These are phyloP conservation scores for Candida morakotiae DNA, from an alignment of 805 yeast genomes.

Conservation along the genomic window DNA sequence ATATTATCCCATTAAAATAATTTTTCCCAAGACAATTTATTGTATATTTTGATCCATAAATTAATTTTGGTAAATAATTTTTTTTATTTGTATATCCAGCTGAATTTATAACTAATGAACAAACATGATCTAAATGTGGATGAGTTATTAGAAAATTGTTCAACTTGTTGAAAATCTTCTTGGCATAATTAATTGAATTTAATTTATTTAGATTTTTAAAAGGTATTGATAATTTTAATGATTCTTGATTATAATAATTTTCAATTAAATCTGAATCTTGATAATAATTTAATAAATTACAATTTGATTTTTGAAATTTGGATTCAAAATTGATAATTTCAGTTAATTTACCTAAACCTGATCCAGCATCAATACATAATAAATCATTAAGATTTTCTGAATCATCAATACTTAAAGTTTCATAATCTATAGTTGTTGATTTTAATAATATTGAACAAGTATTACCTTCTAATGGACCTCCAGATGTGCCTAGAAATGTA, in stretches of 20 bases:
- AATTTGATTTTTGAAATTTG: constrained; percentile 4
- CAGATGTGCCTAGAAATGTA: constrained; percentile 72
- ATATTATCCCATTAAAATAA: constrained; percentile 68
- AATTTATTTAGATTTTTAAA: constrained; percentile 11
- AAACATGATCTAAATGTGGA: constrained; percentile 79
- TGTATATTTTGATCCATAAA: constrained; percentile 55
- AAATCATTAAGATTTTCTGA: constrained; percentile 30
- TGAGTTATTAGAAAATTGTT: constrained; percentile 62
- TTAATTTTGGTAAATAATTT: constrained; percentile 26
- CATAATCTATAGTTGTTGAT: constrained; percentile 43
- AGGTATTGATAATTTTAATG: constrained; percentile 21
- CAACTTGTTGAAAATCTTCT: constrained; percentile 19
- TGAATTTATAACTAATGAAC: constrained; percentile 66
- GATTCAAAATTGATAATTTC: constrained; percentile 32
- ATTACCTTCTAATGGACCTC: constrained; percentile 75
- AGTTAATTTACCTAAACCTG: constrained; percentile 56
- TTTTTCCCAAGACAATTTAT: constrained; percentile 47
- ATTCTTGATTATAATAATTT: constrained; percentile 16
- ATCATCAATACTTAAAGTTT: constrained; percentile 18
- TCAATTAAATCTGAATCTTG: constrained; percentile 22
- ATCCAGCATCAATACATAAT: constrained; percentile 75
- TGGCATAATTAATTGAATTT: constrained; percentile 15
- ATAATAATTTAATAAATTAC: constrained; percentile 21
- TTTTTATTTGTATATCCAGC: constrained; percentile 40
- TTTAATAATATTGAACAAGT: constrained; percentile 70